A percentile compares a stretch with the other conserved stretches of the same genome.
These are phyloP conservation scores for Melastoma malabathricum DNA, from an alignment of 345 rosid genomes.

Conservation along the genomic window DNA sequence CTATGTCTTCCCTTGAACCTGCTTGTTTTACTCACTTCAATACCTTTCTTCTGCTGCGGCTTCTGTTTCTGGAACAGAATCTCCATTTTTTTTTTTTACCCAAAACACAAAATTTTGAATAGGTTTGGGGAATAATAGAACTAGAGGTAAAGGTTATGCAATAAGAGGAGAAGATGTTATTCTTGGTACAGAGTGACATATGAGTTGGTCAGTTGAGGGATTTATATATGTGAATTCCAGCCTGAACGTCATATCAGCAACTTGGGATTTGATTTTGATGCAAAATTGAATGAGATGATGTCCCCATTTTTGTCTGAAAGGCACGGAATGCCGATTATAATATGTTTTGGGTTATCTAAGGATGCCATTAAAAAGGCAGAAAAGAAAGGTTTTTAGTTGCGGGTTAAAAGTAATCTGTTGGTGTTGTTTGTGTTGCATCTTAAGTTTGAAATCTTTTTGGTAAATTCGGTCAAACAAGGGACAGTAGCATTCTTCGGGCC, in stretches of 20 bases:
- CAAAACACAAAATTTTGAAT: neutral
- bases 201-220: too few species aligned
- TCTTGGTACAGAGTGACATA: neutral
- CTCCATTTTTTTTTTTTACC: slow-evolving; percentile 23
- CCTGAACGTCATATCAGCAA: too few species aligned
- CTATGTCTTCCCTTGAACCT: slow-evolving; percentile 28
- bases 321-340: too few species aligned
- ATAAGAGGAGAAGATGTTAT: neutral
- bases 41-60: slow-evolving; percentile 4
- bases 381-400: too few species aligned
- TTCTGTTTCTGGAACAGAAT: slow-evolving; percentile 32
- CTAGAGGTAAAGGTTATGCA: neutral
- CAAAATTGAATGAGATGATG: too few species aligned
- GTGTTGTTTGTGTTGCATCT: too few species aligned
- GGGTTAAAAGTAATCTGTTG: too few species aligned
- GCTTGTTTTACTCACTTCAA: slow-evolving; percentile 12
- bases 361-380: too few species aligned
- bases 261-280: too few species aligned
- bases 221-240: too few species aligned
- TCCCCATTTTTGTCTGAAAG: slow-evolving; percentile 1
- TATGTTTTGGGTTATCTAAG: too few species aligned
- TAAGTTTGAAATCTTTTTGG: neutral
- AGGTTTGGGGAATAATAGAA: neutral
- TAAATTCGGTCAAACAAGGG: slow-evolving; percentile 16
- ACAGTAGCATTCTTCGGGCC: slow-evolving; percentile 1